Conservation (phyloP, 306 rosid genomes). For the Spatholobus suberectus region DNA sequence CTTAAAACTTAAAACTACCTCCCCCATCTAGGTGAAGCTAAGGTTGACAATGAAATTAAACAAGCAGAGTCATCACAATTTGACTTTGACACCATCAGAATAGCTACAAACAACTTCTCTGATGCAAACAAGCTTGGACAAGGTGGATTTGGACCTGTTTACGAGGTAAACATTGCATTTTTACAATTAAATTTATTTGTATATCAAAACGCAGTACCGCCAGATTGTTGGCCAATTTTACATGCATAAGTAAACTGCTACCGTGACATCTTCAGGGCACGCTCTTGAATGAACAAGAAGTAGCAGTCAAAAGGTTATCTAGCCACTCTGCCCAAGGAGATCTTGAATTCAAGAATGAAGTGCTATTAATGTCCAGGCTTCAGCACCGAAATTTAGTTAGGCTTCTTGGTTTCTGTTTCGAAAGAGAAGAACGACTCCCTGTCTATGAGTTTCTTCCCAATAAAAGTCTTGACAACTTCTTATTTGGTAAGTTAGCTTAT, state of each 20-base stretch:
- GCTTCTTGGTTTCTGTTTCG: constrained; percentile 59
- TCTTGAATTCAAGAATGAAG: constrained; percentile 63
- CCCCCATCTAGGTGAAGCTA: background rate
- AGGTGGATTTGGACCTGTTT: constrained; percentile 71
- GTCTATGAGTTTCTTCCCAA: constrained; percentile 62
- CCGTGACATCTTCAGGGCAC: constrained; percentile 41
- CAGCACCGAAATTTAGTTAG: constrained; percentile 59
- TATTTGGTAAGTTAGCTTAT: constrained; percentile 49
- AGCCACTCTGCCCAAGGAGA: constrained; percentile 53
- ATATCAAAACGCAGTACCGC: background rate
- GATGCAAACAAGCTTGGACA: constrained; percentile 61
- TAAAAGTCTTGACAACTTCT: constrained; percentile 52
- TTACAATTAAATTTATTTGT: background rate
- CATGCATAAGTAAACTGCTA: background rate
- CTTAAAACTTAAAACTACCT: background rate
- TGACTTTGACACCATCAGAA: constrained; percentile 43
- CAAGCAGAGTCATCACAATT: constrained; percentile 36
- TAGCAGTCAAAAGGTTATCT: constrained; percentile 60
- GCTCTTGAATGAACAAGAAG: constrained; percentile 39
- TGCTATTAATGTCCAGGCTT: constrained; percentile 51
- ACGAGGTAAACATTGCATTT: constrained; percentile 48
- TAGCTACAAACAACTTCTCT: constrained; percentile 52
- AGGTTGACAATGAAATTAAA: constrained; percentile 12
- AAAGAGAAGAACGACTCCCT: constrained; percentile 55
- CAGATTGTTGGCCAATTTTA: background rate